These are phyloP conservation scores for Ajuga chamaepitys DNA, from an alignment of 257 asterid genomes.

Conservation along the genomic window DNA sequence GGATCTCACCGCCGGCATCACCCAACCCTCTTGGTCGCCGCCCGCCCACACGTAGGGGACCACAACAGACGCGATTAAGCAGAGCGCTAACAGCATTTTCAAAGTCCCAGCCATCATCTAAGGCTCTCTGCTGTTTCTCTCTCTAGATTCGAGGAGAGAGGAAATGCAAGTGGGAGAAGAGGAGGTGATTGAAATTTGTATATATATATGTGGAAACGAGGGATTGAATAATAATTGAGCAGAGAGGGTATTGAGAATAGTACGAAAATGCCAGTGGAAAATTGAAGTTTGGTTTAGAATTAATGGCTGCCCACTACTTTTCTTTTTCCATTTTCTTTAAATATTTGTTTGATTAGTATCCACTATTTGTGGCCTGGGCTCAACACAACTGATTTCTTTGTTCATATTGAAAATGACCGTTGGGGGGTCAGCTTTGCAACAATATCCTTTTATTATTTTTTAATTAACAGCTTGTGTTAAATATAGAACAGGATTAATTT, in stretches of 20 bases:
- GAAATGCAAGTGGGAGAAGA: constrained; percentile 1
- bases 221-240: constrained; percentile 8
- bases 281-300: background rate
- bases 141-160: background rate
- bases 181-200: background rate
- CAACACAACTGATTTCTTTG: too few relatives aligned
- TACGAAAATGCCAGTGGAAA: constrained; percentile 9
- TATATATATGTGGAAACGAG: constrained; percentile 4
- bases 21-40: constrained; percentile 29
- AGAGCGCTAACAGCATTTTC: constrained; percentile 19
- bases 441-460: background rate
- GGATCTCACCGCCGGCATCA: constrained; percentile 41
- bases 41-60: constrained; percentile 29
- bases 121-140: background rate
- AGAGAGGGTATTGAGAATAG: background rate
- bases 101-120: constrained; percentile 14
- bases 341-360: background rate
- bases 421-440: background rate
- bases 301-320: background rate
- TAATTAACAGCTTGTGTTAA: background rate
- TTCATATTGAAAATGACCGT: background rate
- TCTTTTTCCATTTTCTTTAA: background rate
- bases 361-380: constrained; percentile 4
- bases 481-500: too few relatives aligned
- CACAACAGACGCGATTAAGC: constrained; percentile 17